phyloP scores from a whole-genome alignment of 2,329 filamentous ascomycete species.

The Verticillium dahliae region DNA sequence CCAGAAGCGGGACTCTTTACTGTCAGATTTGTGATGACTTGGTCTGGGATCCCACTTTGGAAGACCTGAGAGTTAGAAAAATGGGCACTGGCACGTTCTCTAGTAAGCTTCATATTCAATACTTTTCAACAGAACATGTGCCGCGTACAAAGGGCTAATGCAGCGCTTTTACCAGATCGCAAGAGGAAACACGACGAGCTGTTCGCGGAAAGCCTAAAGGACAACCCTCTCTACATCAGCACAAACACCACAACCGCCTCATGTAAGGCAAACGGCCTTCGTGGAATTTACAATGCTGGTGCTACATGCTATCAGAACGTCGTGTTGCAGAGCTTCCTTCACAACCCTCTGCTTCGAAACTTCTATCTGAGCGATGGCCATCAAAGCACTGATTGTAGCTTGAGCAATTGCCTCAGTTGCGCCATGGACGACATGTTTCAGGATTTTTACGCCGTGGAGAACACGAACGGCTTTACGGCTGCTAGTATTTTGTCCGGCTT shows the following conservation, averaged over 20 bases:
- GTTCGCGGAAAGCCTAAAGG: conserved; percentile 56
- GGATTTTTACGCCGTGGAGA: conserved; percentile 65
- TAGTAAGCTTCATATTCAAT: conserved; percentile 34
- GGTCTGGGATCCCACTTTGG: conserved; percentile 75
- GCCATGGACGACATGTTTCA: conserved; percentile 70
- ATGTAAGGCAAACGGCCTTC: conserved; percentile 79
- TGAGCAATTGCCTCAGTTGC: conserved; percentile 58
- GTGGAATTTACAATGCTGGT: conserved; percentile 95
- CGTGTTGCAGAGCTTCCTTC: conserved; percentile 85
- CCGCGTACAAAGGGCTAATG: neutral
- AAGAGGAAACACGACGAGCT: conserved; percentile 74
- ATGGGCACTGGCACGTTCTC: conserved; percentile 60
- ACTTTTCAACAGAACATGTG: no score
- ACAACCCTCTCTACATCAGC: conserved; percentile 64
- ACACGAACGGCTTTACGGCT: conserved; percentile 83
- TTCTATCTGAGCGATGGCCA: conserved; percentile 92
- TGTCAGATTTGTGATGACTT: conserved; percentile 79
- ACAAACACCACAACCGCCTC: conserved; percentile 73
- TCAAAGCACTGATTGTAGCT: conserved; percentile 64
- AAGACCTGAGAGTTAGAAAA: conserved; percentile 66
- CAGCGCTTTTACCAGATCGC: conserved; percentile 36
- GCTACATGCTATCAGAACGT: conserved; percentile 98
- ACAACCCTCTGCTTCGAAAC: conserved; percentile 85
- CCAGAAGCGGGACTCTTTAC: conserved; percentile 65
- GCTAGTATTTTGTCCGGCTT: conserved; percentile 84